Conservation (phyloP, 768 basidiomycete species). For the Agrocybe pediades region DNA sequence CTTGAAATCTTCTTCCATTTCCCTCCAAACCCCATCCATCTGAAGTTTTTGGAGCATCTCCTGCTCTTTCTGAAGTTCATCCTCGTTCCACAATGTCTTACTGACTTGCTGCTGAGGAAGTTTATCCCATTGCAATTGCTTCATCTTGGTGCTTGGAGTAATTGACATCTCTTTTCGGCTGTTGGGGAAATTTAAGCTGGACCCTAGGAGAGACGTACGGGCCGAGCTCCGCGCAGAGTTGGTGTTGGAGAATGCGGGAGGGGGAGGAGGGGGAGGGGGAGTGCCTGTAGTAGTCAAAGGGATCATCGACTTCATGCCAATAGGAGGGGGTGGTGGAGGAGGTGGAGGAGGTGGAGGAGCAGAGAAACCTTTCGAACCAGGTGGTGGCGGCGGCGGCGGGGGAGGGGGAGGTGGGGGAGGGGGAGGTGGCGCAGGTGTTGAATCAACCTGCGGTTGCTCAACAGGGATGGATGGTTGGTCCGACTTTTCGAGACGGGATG, state of each 20-base stretch:
- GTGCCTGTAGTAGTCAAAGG: conserved; percentile 27
- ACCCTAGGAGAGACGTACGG: conserved; percentile 62
- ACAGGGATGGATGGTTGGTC: conserved; percentile 26
- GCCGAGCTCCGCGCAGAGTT: conserved; percentile 47
- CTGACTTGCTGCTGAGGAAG: conserved; percentile 85
- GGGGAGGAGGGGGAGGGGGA: conserved; percentile 39
- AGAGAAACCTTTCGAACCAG: conserved; percentile 10
- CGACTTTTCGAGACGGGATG: conserved; percentile 38
- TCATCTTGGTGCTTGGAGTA: conserved; percentile 90
- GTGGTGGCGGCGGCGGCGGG: conserved; percentile 34
- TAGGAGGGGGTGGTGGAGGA: conserved; percentile 35
- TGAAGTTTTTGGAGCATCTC: conserved; percentile 84
- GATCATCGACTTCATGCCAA: conserved; percentile 23
- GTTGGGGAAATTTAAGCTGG: conserved; percentile 55
- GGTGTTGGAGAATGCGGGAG: conserved; percentile 30
- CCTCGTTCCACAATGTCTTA: conserved; percentile 85
- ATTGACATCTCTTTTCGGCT: conserved; percentile 85
- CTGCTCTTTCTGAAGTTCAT: conserved; percentile 66
- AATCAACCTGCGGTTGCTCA: conserved; percentile 16
- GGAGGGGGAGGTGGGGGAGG: conserved; percentile 25
- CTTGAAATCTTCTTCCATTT: conserved; percentile 98
- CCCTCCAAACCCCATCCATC: conserved; percentile 85
- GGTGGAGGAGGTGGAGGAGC: conserved; percentile 35
- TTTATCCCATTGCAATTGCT: conserved; percentile 98
- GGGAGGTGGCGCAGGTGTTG: conserved; percentile 17